These are phyloP conservation scores for Melocanna baccifera DNA, from an alignment of 176 grass and related monocot species.

Conservation along the genomic window DNA sequence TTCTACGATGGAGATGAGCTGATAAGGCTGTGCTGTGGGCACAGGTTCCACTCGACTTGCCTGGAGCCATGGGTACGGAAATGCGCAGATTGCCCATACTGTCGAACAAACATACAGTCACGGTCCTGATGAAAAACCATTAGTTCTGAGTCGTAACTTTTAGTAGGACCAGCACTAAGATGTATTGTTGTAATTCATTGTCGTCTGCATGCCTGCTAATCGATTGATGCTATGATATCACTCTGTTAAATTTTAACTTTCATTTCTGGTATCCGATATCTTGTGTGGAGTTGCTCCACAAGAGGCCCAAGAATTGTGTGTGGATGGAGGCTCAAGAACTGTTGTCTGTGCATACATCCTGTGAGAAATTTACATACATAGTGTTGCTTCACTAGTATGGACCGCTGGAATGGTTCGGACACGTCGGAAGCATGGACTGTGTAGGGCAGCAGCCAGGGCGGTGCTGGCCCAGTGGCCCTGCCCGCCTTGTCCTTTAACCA, in stretches of 20 bases:
- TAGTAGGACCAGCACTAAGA: conserved; percentile 2
- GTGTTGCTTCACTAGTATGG: neutral
- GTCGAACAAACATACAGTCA: conserved; percentile 57
- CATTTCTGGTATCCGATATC: neutral
- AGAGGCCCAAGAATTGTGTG: neutral
- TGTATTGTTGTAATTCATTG: neutral
- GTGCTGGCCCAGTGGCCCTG: neutral
- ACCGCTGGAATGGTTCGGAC: neutral
- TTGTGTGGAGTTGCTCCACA: neutral
- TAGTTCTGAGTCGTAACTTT: neutral
- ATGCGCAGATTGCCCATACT: conserved; percentile 92
- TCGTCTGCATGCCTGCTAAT: neutral
- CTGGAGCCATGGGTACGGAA: conserved; percentile 73
- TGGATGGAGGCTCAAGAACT: neutral
- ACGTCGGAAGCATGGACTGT: neutral
- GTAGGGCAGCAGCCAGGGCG: neutral
- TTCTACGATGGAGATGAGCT: conserved; percentile 58
- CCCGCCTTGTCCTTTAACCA: neutral
- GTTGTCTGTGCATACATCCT: neutral
- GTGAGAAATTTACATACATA: neutral
- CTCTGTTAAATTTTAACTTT: conserved; percentile 3
- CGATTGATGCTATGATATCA: neutral
- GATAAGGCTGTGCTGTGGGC: conserved; percentile 60
- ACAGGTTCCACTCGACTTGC: conserved; percentile 79
- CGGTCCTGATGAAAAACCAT: neutral